Evolutionary conservation across 176 grass and related monocot genomes (phyloP).

Genomic region (Triticum timopheevii): DNA sequence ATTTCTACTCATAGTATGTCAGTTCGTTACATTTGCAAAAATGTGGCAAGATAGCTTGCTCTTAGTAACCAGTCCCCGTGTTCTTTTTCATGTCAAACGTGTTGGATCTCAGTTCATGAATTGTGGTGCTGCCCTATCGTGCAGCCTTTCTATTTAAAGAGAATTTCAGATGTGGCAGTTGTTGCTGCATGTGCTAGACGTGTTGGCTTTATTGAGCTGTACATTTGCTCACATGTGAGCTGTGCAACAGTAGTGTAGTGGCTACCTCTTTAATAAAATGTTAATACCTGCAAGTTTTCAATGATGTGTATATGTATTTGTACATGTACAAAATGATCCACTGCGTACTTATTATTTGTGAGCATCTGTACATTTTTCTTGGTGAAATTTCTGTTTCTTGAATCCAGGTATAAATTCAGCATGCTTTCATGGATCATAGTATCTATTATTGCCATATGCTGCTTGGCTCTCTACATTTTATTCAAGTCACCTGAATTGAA

Average conservation of each 20-base stretch:
- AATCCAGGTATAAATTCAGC: constrained; percentile 12
- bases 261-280: constrained; percentile 3
- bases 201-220: constrained; percentile 4
- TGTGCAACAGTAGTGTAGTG: not conserved
- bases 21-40: not conserved
- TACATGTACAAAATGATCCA: not conserved
- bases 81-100: not conserved
- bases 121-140: not conserved
- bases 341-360: not conserved
- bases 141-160: not conserved
- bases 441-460: not conserved
- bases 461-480: constrained; percentile 11
- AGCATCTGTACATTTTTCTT: not conserved
- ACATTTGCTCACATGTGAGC: not conserved
- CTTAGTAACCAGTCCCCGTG: not conserved
- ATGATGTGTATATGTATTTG: not conserved
- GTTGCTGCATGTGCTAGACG: constrained; percentile 2
- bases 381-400: constrained; percentile 4
- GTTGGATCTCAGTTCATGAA: not conserved
- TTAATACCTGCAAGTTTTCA: not conserved
- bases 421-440: not conserved
- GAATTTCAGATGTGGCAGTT: constrained; percentile 11
- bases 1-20: not conserved
- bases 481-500: constrained; percentile 23
- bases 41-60: not conserved